A percentile compares a stretch with the other conserved stretches of the same genome.
Conservation (phyloP, 2,329 filamentous ascomycete genomes). For the Alternaria incomplexa region DNA sequence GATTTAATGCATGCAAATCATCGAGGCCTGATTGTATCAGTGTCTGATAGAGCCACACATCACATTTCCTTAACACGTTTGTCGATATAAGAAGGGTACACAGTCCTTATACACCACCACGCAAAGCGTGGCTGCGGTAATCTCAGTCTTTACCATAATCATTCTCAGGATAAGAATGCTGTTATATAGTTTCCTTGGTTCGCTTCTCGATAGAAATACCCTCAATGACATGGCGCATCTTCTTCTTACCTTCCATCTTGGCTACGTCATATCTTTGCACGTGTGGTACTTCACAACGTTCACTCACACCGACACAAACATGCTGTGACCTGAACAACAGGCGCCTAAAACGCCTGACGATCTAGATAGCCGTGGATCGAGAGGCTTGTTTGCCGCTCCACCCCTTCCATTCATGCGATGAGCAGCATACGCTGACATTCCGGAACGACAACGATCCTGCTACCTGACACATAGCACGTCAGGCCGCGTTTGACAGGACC, state of each 20-base stretch:
- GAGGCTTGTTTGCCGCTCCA: background rate
- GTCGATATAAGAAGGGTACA: background rate
- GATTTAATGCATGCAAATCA: background rate
- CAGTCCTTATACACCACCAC: background rate
- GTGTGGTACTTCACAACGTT: background rate
- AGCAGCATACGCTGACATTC: background rate
- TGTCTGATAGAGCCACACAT: background rate
- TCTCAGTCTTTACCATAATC: background rate
- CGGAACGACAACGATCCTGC: background rate
- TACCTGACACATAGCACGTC: background rate
- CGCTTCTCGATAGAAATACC: conserved; percentile 5
- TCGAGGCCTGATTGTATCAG: background rate
- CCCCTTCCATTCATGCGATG: background rate
- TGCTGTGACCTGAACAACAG: background rate
- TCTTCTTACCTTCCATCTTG: background rate
- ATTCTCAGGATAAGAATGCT: background rate
- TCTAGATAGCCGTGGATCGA: background rate
- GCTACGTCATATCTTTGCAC: background rate
- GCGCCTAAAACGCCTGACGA: background rate
- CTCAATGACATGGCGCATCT: conserved; percentile 1
- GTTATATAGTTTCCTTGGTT: background rate
- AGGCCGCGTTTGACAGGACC: background rate
- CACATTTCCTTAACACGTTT: background rate
- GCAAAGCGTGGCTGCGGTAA: background rate
- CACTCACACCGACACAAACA: background rate